Evolutionary conservation across 148 eudicot species (phyloP), one percentile per base, ranked within the genome.

Genomic region (Camellia sinensis): DNA sequence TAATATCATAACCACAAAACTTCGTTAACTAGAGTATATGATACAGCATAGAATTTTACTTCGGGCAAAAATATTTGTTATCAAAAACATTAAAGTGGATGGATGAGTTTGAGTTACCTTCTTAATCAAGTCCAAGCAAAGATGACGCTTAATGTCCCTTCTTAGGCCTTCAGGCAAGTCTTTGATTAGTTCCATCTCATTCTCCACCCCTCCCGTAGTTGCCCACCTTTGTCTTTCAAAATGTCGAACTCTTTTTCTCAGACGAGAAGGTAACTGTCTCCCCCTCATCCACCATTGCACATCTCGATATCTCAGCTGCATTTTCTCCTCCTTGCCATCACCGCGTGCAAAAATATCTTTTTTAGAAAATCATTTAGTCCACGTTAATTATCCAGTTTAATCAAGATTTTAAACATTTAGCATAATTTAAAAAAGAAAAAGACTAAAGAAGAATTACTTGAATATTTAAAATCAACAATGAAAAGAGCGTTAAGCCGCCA

Each of bases 221-320:
- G 78, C 76, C 85, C 84, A 88, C 22, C 84, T 78, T 10, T 85
- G 85, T 14, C 66, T 54, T 62, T 88, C 90, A 19, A 78, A 88
- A 41, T 73, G 78, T 0, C 82, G 56, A 46, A 85, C 90, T 62
- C 90, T 86, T 22, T 80, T 77, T 66, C 84, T 83, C 69, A 85
- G 74, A 3, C 17, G 56, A 4, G 83, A 37, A 1, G 88, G 90
- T 67, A 88, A 22, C 53, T 84, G 84, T 63, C 90, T 77, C 79
- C 84, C 37, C 62, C 82, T 82, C 88, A 88, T 88, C 90, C 88
- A 86, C 90, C 87, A 84, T 59, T 88, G 84, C 78, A 84, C 75
- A 69, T 88, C 84, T 10, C 84, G 57, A 67, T 65, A 85, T 69
- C 82, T 80, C 71, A 76, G 13, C 67, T 88, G 87, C 72, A 77